Percentiles rank a stretch among this genome's conserved stretches.
Conservation (phyloP, 306 rosid species). For the Malus asiatica region DNA sequence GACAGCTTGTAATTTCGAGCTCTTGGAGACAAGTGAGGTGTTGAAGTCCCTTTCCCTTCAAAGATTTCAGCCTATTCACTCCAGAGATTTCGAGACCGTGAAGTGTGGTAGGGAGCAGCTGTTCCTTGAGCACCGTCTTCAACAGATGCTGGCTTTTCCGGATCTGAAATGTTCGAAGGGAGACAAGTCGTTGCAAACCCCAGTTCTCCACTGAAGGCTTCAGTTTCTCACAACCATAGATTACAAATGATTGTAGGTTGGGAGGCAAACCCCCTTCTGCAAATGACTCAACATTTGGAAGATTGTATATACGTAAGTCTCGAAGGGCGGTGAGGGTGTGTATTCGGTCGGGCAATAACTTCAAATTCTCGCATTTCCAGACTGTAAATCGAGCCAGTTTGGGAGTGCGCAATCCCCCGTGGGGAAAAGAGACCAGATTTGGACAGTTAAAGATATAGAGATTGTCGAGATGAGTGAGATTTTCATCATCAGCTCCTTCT, state of each 20-base stretch:
- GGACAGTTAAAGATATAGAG: constrained; percentile 21
- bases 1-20: rapidly evolving
- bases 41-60: background rate
- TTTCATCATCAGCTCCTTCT: background rate
- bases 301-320: rapidly evolving
- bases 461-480: rapidly evolving
- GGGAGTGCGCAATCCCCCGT: constrained; percentile 24
- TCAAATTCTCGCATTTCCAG: rapidly evolving
- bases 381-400: background rate
- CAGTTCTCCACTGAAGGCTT: background rate
- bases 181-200: background rate
- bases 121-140: background rate
- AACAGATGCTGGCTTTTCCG: rapidly evolving
- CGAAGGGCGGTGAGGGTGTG: background rate
- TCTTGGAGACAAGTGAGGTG: background rate
- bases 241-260: rapidly evolving
- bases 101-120: background rate
- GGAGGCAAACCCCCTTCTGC: background rate
- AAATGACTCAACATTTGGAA: background rate
- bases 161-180: background rate
- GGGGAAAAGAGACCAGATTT: constrained; percentile 23
- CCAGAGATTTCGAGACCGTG: background rate
- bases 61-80: background rate
- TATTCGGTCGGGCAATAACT: background rate
- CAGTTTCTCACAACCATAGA: rapidly evolving